A percentile compares a stretch with the other conserved stretches of the same genome.
phyloP scores from a whole-genome alignment of 805 yeast species.

The Candida nonsorbophila region DNA sequence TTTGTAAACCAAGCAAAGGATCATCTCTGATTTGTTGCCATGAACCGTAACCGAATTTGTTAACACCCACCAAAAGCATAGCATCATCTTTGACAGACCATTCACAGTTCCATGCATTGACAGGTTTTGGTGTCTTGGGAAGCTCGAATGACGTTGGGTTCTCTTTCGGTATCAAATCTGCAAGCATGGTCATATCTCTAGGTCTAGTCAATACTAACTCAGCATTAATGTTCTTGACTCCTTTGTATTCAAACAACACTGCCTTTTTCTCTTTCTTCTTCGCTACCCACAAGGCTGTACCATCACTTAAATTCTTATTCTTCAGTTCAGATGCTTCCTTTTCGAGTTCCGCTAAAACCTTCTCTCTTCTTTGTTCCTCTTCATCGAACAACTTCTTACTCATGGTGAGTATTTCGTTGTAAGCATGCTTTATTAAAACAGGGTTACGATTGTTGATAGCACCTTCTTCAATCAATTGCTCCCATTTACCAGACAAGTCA shows the following conservation, averaged over 20 bases:
- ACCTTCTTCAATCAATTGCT: constrained; percentile 84
- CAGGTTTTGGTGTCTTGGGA: constrained; percentile 65
- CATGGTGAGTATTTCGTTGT: constrained; percentile 60
- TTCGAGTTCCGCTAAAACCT: constrained; percentile 54
- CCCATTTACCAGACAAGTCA: constrained; percentile 71
- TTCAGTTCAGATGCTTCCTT: constrained; percentile 48
- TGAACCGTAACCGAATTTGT: constrained; percentile 92
- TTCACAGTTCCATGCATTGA: constrained; percentile 84
- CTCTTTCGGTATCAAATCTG: constrained; percentile 45
- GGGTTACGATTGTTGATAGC: constrained; percentile 81
- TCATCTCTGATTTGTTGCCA: constrained; percentile 95
- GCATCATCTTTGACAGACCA: constrained; percentile 86
- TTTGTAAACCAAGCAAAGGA: constrained; percentile 80
- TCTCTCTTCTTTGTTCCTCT: constrained; percentile 61
- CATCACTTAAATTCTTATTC: constrained; percentile 29
- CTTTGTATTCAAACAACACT: constrained; percentile 79
- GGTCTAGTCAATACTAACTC: constrained; percentile 82
- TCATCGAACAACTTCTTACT: constrained; percentile 58
- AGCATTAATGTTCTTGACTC: constrained; percentile 86
- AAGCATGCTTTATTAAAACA: constrained; percentile 68
- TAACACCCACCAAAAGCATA: constrained; percentile 78
- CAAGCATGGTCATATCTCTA: constrained; percentile 68
- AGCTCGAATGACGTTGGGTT: constrained; percentile 60
- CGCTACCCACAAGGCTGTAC: constrained; percentile 49
- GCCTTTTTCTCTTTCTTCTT: constrained; percentile 87